Evolutionary conservation across 768 basidiomycete species (phyloP), one percentile per base, ranked within the genome.

Genomic region (Candolleomyces aberdarensis): DNA sequence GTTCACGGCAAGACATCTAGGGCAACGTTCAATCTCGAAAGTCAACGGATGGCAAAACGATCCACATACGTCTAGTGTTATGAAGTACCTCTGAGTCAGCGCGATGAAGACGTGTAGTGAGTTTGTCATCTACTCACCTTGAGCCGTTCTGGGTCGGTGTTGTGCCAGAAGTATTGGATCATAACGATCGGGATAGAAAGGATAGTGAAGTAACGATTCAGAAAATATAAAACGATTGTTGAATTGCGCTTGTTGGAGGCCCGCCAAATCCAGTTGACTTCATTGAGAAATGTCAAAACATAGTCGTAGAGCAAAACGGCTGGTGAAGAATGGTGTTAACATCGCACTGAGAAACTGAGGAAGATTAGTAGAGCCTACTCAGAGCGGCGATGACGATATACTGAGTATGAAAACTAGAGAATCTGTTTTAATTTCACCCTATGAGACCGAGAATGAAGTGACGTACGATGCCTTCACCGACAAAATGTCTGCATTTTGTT

Each of bases 291-390:
- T 0, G 84, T 85, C 53, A 85, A 69, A 11, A 75, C 22, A 58
- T 80, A 83, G 65, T 85, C 84, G 55, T 83, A 84, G 44, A 80
- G 75, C 9, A 80, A 72, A 60, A 79, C 70, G 4, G 68, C 79
- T 80, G 36, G 36, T 11, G 11, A 36, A 36, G 36, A 36, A 36
- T 11, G 36, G 36, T 11, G 36, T 36, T 11, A 11, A 6, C 11
- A 36, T 36, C 36, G 36, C 36, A 36, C 6, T 36, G 36, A 36
- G 11, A 1, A 36, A 7, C 6, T 36, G 36, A 36, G 11, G 36
- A 11, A 36, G 36, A 26, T 36, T 3, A 5, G 11, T 36, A 11
- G 6, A 36, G 11, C 36, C 11, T 36, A 36, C 36, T 36, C 36
- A 36, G 36, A 36, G 36, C 36, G 11, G 11, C 11, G 36, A 36